Base-by-base conservation (phyloP, 2,329 filamentous ascomycete genomes). In the Epichloe sibirici region DNA sequence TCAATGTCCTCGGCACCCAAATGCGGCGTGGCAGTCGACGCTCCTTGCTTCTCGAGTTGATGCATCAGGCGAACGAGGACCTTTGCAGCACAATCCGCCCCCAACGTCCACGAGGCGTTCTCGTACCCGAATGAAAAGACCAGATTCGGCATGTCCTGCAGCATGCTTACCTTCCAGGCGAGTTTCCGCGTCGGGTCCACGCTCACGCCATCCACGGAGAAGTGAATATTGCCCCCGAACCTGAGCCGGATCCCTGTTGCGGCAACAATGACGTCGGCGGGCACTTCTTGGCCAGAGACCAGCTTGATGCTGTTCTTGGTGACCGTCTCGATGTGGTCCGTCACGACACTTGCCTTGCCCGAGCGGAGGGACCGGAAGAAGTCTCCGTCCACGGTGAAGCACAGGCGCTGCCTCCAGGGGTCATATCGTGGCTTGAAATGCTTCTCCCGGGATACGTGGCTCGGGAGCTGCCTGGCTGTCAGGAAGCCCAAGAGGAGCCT, bases 401-500 rank as follows among this genome's bases (percentile, higher is more conserved):
- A 88, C 17, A 89, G 67, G 1, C 86, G 77, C 60, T 89, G 85
- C 51, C 87, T 76, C 81, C 83, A 82, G 0, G 79, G 79, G 5
- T 74, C 73, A 53, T 82, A 82, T 1, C 63, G 61, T 0, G 78
- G 78, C 21, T 69, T 68, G 66, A 81, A 81, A 59, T 82, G 73
- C 1, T 75, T 76, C n/a, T 79, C 72, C 55, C 69, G 62, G 1
- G 69, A 64, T 15, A 79, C 65, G n/a, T 67, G 59, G 0, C 59
- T 58, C 0, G 81, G 81, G 0, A 85, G 70, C 35, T 75, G 69
- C 15, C 61, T 62, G 21, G 65, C 62, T 1, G 75, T 73, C 35
- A 62, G 62, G 3, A 63, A 59, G 17, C 66, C 65, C 35, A 85
- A 60, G 15, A 76, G 45, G n/a, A 55, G 62, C 3, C 71, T 69